phyloP scores from a whole-genome alignment of 2,329 filamentous ascomycete species.

The Trichoderma koningiopsis region DNA sequence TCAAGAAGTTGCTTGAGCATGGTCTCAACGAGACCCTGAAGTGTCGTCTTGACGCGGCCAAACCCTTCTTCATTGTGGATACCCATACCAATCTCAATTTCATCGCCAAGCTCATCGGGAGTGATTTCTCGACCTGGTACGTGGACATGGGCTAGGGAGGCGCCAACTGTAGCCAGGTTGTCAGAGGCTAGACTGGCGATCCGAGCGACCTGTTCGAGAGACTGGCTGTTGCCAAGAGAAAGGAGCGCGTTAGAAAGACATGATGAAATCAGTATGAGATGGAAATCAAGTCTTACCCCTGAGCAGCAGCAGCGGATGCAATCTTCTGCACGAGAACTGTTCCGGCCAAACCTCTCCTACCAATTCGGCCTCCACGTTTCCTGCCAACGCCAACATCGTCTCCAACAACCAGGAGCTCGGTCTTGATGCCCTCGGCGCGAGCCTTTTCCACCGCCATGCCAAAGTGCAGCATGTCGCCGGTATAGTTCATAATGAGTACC shows the following conservation, averaged over 20 bases:
- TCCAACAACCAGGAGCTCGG: constrained; percentile 71
- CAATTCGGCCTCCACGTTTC: constrained; percentile 67
- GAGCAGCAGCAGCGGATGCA: constrained; percentile 58
- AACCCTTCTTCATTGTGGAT: constrained; percentile 39
- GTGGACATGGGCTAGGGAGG: constrained; percentile 55
- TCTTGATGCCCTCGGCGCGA: constrained; percentile 58
- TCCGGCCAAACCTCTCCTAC: constrained; percentile 69
- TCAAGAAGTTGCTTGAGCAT: constrained; percentile 68
- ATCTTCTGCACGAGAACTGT: constrained; percentile 68
- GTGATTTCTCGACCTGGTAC: constrained; percentile 50
- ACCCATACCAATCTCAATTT: constrained; percentile 57
- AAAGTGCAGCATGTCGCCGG: constrained; percentile 71
- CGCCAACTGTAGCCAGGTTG: constrained; percentile 55
- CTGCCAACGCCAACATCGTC: constrained; percentile 74
- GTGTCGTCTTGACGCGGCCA: constrained; percentile 50
- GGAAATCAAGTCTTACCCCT: constrained; percentile 24
- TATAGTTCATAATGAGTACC: constrained; percentile 76
- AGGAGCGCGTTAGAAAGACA: neutral
- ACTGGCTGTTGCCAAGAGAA: constrained; percentile 17
- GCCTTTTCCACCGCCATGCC: constrained; percentile 75
- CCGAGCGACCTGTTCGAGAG: constrained; percentile 47
- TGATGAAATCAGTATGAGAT: neutral
- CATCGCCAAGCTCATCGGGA: constrained; percentile 47
- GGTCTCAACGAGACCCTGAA: constrained; percentile 54
- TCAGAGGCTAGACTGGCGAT: constrained; percentile 49